Evolutionary conservation across 208 protist species (phyloP).

Genomic region (Wallacemonas collosoma): DNA sequence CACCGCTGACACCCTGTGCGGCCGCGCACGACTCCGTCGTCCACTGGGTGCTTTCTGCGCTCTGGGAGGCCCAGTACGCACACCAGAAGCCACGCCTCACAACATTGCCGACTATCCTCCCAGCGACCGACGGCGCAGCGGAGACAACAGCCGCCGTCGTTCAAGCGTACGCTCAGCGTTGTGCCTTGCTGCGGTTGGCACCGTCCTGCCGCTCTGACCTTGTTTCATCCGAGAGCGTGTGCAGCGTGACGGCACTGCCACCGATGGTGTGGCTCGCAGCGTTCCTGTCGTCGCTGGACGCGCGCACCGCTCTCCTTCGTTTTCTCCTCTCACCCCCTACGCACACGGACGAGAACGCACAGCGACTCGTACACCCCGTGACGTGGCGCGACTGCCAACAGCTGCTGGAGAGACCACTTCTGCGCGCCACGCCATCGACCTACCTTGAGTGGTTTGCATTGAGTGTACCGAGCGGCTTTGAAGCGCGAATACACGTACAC

Average conservation of each 20-base stretch:
- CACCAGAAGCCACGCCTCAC: background rate
- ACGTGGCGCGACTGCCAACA: background rate
- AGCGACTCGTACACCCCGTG: background rate
- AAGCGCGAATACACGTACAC: conserved; percentile 2
- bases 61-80: background rate
- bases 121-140: background rate
- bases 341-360: background rate
- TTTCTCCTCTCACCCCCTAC: background rate
- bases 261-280: background rate
- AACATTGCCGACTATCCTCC: background rate
- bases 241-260: background rate
- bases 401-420: background rate
- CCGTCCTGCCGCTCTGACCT: background rate
- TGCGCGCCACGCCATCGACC: background rate
- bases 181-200: background rate
- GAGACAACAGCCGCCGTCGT: background rate
- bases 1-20: too few species aligned
- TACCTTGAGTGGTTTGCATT: background rate
- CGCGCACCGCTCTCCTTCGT: background rate
- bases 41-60: background rate
- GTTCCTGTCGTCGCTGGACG: background rate
- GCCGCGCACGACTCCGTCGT: background rate
- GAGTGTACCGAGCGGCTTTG: background rate
- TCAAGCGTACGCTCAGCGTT: background rate
- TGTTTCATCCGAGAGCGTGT: background rate